Evolutionary conservation across 1,139 yeast species (phyloP).

Genomic region (Diutina scorzettiae): DNA sequence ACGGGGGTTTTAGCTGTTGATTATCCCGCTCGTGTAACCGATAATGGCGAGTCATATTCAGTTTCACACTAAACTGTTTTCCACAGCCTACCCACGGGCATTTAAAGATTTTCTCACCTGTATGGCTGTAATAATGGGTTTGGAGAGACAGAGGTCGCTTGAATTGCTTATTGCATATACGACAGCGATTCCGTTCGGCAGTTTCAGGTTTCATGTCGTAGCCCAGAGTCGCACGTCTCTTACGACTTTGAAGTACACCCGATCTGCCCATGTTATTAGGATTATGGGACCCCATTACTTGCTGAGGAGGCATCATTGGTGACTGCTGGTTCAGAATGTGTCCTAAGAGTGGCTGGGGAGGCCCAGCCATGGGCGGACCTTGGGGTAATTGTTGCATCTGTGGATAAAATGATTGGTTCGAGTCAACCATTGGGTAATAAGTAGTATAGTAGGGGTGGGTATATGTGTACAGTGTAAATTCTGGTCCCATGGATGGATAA

Average conservation of each 20-base stretch:
- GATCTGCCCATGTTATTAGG: background rate
- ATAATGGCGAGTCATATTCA: constrained; percentile 71
- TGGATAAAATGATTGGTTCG: background rate
- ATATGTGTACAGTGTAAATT: constrained; percentile 1
- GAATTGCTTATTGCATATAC: constrained; percentile 64
- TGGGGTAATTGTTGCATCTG: background rate
- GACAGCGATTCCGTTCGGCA: constrained; percentile 32
- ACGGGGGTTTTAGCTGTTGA: background rate
- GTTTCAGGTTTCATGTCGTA: constrained; percentile 6
- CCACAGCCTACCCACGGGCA: constrained; percentile 63
- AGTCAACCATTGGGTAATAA: constrained; percentile 1
- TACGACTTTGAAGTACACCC: background rate
- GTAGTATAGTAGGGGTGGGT: background rate
- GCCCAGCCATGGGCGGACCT: background rate
- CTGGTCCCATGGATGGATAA: background rate
- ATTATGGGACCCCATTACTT: background rate
- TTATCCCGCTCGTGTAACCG: constrained; percentile 33
- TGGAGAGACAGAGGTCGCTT: constrained; percentile 72
- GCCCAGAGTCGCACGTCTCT: background rate
- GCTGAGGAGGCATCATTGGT: background rate
- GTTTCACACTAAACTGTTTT: constrained; percentile 61
- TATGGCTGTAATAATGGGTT: constrained; percentile 74
- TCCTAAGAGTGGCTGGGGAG: too few species aligned
- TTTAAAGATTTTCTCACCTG: constrained; percentile 71
- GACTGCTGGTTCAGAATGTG: too few species aligned